Evolutionary conservation across 2,329 filamentous ascomycete species (phyloP), one percentile per base, ranked within the genome.

Genomic region (Aspergillus sp.): DNA sequence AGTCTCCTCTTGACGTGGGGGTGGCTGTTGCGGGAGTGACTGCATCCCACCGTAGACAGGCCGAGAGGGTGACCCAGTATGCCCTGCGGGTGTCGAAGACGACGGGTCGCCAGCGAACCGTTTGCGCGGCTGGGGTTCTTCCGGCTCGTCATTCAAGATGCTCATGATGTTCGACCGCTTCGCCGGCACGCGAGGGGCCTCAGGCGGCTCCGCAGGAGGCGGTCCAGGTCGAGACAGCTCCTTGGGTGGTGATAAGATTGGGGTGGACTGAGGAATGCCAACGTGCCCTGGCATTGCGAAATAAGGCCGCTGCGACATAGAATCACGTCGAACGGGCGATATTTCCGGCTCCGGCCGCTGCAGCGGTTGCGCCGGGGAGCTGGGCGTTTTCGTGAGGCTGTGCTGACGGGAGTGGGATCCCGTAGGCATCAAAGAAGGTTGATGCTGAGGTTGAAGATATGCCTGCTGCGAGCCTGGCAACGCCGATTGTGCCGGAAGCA

Each of bases 141-240:
- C 76, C 0, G 79, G 75, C 58, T 82, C 80, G 53, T 80, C 78
- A 61, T 82, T 82, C 36, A 82, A 68, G 42, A 82, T 77, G 60
- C 72, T 79, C 73, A 81, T 79, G 49, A 82, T 81, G 64, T 81
- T 82, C 2, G 79, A 82, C 41, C 79, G 76, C 65, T 82, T 82
- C 1, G 76, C 78, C 23, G 79, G 78, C 4, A 78, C 74, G 49
- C 75, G 76, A 53, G 75, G 70, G 42, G 71, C 69, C 55, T 80
- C 79, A 3, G 72, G 64, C 6, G 66, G 58, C 44, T 71, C 70
- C 8, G 62, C 62, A 6, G 73, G 70, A 17, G 73, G 74, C 5
- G 73, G 71, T 41, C 67, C 73, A 15, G 72, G 66, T 30, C 75
- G 75, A 27, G 69, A 59, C n/a, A 58, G 44, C 41, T 78, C 76